Conservation (phyloP, 345 rosid genomes). For the Pseudoturritis turrita region DNA sequence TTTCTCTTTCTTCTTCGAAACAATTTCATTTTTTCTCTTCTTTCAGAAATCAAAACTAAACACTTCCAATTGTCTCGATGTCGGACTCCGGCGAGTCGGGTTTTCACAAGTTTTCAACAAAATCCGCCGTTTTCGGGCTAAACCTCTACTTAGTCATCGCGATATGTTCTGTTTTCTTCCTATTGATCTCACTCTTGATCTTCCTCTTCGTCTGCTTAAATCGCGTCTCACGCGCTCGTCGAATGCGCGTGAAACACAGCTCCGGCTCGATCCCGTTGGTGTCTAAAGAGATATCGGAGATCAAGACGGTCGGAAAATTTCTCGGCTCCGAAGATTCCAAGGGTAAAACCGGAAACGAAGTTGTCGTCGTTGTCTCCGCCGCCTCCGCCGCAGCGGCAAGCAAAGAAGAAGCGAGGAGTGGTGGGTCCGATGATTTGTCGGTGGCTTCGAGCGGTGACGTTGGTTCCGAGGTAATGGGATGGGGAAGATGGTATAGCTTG, state of each 20-base stretch:
- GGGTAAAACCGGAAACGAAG: slow-evolving; percentile 34
- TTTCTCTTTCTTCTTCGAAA: slow-evolving; percentile 3
- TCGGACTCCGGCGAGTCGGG: slow-evolving; percentile 40
- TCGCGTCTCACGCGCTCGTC: slow-evolving; percentile 50
- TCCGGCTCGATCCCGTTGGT: slow-evolving; percentile 73
- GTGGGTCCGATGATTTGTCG: slow-evolving; percentile 40
- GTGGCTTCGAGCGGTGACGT: slow-evolving; percentile 46
- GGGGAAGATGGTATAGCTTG: slow-evolving; percentile 90
- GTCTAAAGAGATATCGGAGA: slow-evolving; percentile 68
- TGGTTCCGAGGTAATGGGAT: slow-evolving; percentile 54
- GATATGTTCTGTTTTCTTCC: slow-evolving; percentile 32
- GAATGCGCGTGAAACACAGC: slow-evolving; percentile 56
- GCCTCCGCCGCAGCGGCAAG: neutral
- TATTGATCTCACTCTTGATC: slow-evolving; percentile 40
- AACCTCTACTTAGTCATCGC: slow-evolving; percentile 57
- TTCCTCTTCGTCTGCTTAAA: slow-evolving; percentile 50
- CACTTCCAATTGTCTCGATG: slow-evolving; percentile 31
- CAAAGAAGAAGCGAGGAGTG: slow-evolving; percentile 28
- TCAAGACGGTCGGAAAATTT: slow-evolving; percentile 42
- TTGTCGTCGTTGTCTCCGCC: neutral
- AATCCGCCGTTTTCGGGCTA: slow-evolving; percentile 46
- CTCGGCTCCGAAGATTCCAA: slow-evolving; percentile 15
- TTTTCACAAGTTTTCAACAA: slow-evolving; percentile 36
- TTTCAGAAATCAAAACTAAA: neutral
- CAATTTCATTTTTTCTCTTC: neutral